These are phyloP conservation scores for Lactarius indigo DNA, from an alignment of 768 basidiomycete species.

Conservation along the genomic window DNA sequence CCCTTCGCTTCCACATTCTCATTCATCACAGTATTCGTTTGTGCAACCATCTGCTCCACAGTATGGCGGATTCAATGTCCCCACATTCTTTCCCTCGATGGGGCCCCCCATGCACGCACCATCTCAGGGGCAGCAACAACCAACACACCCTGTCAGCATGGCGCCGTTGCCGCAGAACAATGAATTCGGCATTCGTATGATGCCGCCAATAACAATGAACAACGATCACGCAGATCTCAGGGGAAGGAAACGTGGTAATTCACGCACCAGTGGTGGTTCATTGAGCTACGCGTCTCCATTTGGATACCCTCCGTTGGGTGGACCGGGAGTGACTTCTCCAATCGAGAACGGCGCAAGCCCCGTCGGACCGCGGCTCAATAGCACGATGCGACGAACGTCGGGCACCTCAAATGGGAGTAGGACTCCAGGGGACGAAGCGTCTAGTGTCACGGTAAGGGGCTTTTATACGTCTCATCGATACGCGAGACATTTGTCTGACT, in stretches of 20 bases:
- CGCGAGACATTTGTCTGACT: neutral
- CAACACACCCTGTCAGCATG: constrained; percentile 33
- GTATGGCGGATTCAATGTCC: constrained; percentile 16
- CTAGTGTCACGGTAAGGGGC: constrained; percentile 60
- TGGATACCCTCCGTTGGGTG: constrained; percentile 39
- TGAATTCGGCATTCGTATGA: constrained; percentile 31
- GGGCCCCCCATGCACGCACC: constrained; percentile 18
- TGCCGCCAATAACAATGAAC: constrained; percentile 32
- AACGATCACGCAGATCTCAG: constrained; percentile 34
- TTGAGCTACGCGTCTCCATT: constrained; percentile 73
- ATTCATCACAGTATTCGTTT: constrained; percentile 34
- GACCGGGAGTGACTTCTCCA: constrained; percentile 1
- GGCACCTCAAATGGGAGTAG: constrained; percentile 53
- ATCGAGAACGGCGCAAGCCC: constrained; percentile 37
- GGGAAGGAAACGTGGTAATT: constrained; percentile 22
- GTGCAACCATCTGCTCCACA: constrained; percentile 35
- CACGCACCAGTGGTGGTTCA: constrained; percentile 30
- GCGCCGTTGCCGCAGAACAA: constrained; percentile 13
- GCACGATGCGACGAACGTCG: constrained; percentile 44
- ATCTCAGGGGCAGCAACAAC: constrained; percentile 24
- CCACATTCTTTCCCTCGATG: constrained; percentile 11
- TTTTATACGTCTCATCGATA: neutral
- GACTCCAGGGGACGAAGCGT: constrained; percentile 70
- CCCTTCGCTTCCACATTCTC: constrained; percentile 31
- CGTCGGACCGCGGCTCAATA: constrained; percentile 63